Evolutionary conservation across 2,329 filamentous ascomycete species (phyloP).

Genomic region (Didymella exigua): DNA sequence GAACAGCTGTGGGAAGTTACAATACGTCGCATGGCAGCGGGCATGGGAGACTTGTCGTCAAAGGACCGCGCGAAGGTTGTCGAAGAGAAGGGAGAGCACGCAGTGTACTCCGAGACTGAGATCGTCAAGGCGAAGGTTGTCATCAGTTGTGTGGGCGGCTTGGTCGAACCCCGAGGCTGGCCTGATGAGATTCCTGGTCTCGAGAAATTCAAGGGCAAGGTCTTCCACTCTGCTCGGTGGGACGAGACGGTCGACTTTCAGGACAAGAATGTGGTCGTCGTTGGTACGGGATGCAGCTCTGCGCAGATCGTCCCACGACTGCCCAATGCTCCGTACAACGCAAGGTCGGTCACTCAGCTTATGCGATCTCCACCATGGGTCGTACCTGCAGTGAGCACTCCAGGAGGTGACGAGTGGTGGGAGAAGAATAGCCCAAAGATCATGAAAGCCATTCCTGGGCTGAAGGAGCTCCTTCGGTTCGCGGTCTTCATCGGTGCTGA

Average conservation of each 20-base stretch:
- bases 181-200: constrained; percentile 59
- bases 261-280: constrained; percentile 62
- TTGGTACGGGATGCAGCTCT: constrained; percentile 64
- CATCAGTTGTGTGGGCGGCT: constrained; percentile 60
- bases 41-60: constrained; percentile 59
- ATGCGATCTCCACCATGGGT: constrained; percentile 66
- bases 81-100: constrained; percentile 50
- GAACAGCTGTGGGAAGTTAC: constrained; percentile 62
- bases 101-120: constrained; percentile 59
- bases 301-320: constrained; percentile 62
- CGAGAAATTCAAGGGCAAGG: constrained; percentile 60
- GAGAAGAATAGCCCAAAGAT: constrained; percentile 55
- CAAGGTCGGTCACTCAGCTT: constrained; percentile 64
- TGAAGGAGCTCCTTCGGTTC: constrained; percentile 55
- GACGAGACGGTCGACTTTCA: constrained; percentile 58
- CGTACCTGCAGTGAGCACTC: constrained; percentile 49
- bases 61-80: constrained; percentile 55
- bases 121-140: constrained; percentile 61
- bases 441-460: constrained; percentile 57
- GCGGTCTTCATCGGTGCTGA: constrained; percentile 52
- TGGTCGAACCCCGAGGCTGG: constrained; percentile 61
- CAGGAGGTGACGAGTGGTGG: constrained; percentile 51
- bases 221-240: constrained; percentile 65
- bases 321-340: constrained; percentile 54
- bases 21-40: constrained; percentile 57